phyloP scores from a whole-genome alignment of 2,329 filamentous ascomycete species.

The Aspergillus oerlinghausenensis region DNA sequence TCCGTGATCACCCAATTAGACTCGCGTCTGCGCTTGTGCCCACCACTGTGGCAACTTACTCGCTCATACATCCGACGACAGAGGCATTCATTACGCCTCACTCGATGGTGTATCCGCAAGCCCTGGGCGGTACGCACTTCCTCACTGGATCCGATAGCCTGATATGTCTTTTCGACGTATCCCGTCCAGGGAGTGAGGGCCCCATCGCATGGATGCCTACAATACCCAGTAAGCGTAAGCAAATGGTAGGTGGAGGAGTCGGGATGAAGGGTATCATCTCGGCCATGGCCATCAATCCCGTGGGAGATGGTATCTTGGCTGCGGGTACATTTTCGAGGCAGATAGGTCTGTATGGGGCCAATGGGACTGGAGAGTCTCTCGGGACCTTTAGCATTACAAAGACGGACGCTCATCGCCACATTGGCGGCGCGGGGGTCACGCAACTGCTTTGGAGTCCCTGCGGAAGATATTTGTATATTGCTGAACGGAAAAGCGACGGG shows the following conservation, averaged over 20 bases:
- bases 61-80: constrained; percentile 50
- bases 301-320: constrained; percentile 47
- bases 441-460: constrained; percentile 55
- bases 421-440: constrained; percentile 51
- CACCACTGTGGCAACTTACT: constrained; percentile 49
- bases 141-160: constrained; percentile 53
- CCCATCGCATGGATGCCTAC: constrained; percentile 46
- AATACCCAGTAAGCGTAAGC: constrained; percentile 46
- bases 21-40: constrained; percentile 53
- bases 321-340: constrained; percentile 55
- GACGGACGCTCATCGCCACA: constrained; percentile 33
- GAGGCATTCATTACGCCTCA: constrained; percentile 54
- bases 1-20: constrained; percentile 52
- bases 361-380: constrained; percentile 46
- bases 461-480: constrained; percentile 55
- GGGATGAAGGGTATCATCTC: constrained; percentile 55
- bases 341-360: constrained; percentile 52
- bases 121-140: constrained; percentile 47
- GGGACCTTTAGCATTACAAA: constrained; percentile 48
- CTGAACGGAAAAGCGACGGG: constrained; percentile 53
- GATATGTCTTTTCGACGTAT: constrained; percentile 54
- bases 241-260: constrained; percentile 42
- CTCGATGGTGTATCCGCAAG: constrained; percentile 50
- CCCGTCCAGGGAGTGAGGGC: constrained; percentile 40
- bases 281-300: constrained; percentile 44